Base-by-base conservation (phyloP, 495 filamentous ascomycete species). In the Neurospora hispaniola region DNA sequence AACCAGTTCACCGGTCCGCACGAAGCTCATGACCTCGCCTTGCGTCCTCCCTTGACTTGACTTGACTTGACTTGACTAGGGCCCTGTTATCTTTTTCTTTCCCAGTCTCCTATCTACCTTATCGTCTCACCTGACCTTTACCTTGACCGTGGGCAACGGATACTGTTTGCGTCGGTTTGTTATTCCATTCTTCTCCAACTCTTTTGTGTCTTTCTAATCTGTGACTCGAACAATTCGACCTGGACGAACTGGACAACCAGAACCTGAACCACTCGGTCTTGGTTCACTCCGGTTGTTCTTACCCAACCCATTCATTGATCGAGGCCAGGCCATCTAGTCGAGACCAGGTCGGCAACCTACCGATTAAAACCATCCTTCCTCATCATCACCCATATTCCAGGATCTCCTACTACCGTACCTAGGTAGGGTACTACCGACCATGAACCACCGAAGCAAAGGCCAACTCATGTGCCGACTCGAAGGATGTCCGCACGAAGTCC, bases 401-500 rank as follows among this genome's bases (percentile, higher is more conserved):
- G 5, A 38, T 5, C 35, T 38, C 35, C 35, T 38, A 38, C 35
- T 38, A 38, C 35, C 35, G 3, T 5, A 5, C 35, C 1, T 38
- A 38, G 35, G 35, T 38, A 38, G 35, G 35, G 35, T 38, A 38
- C 35, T 6, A 38, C 35, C 4, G 1, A 38, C 35, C 35, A 38
- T 39, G 54, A 66, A 66, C 6, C 54, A 66, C 54, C 54, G 54
- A 35, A 66, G 27, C 27, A 66, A 66, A 66, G 27, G 27, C 54
- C 54, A 66, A 5, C 54, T 66, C 14, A 66, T 66, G 54, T 79
- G 77, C 69, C 23, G 73, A 7, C 76, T 73, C 59, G 76, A 79
- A 38, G 77, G 76, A 8, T 79, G 77, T 43, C 59, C 18, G 40
- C 68, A 73, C 69, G 77, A 79, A 69, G 73, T 76, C 46, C 46